phyloP scores from a whole-genome alignment of 768 basidiomycete species.

The Clitopilus passeckerianus region DNA sequence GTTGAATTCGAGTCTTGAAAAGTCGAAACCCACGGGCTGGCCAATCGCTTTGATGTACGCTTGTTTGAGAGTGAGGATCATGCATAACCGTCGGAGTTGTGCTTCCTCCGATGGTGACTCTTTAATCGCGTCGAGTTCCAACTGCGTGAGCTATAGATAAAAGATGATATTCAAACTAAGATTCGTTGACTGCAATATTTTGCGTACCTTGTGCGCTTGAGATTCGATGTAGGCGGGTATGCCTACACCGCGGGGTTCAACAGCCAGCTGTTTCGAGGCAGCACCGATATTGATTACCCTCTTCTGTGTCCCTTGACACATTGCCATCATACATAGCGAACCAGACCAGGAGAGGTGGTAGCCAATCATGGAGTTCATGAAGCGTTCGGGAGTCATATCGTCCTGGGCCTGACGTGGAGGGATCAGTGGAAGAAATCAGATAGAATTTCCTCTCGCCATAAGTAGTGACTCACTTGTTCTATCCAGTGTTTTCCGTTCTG shows the following conservation, averaged over 20 bases:
- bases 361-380: slow-evolving; percentile 71
- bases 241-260: slow-evolving; percentile 55
- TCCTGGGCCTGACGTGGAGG: slow-evolving; percentile 39
- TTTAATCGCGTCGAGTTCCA: slow-evolving; percentile 50
- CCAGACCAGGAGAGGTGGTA: slow-evolving; percentile 69
- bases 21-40: slow-evolving; percentile 77
- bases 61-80: slow-evolving; percentile 74
- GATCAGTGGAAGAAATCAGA: slow-evolving; percentile 3
- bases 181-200: not conserved
- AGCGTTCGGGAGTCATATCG: slow-evolving; percentile 59
- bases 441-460: not conserved
- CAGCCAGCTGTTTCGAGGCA: slow-evolving; percentile 65
- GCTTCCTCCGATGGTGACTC: slow-evolving; percentile 55
- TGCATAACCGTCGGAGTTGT: slow-evolving; percentile 68
- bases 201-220: slow-evolving; percentile 65
- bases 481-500: slow-evolving; percentile 76
- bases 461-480: slow-evolving; percentile 49
- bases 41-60: slow-evolving; percentile 84
- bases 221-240: slow-evolving; percentile 69
- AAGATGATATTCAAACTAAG: not conserved
- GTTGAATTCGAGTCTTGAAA: slow-evolving; percentile 77
- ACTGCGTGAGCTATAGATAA: slow-evolving; percentile 19
- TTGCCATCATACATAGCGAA: slow-evolving; percentile 77
- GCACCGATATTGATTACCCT: slow-evolving; percentile 80
- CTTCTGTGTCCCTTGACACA: slow-evolving; percentile 72